A percentile compares a stretch with the other conserved stretches of the same genome.
phyloP scores from a whole-genome alignment of 257 asterid genomes.

The Cinchona pubescens region DNA sequence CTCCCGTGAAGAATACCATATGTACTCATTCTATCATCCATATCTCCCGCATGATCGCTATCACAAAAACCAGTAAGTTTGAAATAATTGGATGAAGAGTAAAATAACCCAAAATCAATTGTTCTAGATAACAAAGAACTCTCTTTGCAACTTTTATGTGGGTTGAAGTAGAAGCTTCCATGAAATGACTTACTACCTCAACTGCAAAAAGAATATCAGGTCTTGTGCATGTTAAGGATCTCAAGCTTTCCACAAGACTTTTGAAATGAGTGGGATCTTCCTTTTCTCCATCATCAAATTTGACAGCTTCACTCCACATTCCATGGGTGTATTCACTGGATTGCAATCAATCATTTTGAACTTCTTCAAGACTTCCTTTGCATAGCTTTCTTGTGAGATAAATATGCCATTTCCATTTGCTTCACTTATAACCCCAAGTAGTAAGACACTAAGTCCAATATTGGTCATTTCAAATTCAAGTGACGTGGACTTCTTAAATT shows the following conservation, averaged over 20 bases:
- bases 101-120: too few relatives aligned
- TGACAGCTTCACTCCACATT: background rate
- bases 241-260: background rate
- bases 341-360: background rate
- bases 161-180: background rate
- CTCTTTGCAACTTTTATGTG: background rate
- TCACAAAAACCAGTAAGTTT: background rate
- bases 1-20: background rate
- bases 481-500: background rate
- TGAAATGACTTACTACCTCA: background rate
- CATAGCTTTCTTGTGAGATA: background rate
- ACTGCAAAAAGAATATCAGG: background rate
- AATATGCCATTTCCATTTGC: background rate
- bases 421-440: background rate
- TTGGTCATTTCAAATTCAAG: background rate
- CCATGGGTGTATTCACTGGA: background rate
- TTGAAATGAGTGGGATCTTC: background rate
- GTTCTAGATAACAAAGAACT: too few relatives aligned
- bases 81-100: too few relatives aligned
- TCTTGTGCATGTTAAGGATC: background rate
- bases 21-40: background rate
- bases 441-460: background rate
- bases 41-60: conserved; percentile 8
- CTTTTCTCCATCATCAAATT: background rate
- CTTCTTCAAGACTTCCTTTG: background rate